These are phyloP conservation scores for Sambucus nigra DNA, from an alignment of 129 eudicot species.

Conservation along the genomic window DNA sequence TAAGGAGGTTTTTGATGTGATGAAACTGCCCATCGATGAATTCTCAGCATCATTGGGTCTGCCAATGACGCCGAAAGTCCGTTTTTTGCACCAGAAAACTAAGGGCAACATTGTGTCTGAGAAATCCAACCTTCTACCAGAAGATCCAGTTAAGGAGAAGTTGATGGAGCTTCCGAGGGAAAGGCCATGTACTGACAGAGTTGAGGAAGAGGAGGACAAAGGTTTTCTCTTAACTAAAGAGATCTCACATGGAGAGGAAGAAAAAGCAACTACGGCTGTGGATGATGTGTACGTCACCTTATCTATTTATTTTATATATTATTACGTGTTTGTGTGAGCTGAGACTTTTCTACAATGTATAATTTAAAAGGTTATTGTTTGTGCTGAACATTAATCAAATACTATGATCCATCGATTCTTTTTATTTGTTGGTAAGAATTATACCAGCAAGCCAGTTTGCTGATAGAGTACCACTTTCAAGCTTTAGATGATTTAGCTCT, in stretches of 20 bases:
- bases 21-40: conserved; percentile 74
- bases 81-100: conserved; percentile 53
- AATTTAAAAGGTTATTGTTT: too few relatives aligned
- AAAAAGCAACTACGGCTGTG: conserved; percentile 19
- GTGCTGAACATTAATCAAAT: too few relatives aligned
- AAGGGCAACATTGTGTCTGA: conserved; percentile 26
- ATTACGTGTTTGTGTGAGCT: too few relatives aligned
- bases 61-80: conserved; percentile 91
- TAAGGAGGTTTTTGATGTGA: conserved; percentile 78
- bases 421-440: too few relatives aligned
- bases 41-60: conserved; percentile 88
- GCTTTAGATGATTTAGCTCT: too few relatives aligned
- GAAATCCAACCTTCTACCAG: conserved; percentile 26
- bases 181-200: conserved; percentile 7
- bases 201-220: conserved; percentile 32
- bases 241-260: conserved; percentile 18
- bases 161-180: conserved; percentile 20
- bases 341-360: too few relatives aligned
- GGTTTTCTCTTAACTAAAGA: conserved; percentile 40
- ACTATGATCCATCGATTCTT: too few relatives aligned
- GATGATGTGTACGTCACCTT: conserved; percentile 45
- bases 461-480: too few relatives aligned
- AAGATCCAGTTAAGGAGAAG: conserved; percentile 27
- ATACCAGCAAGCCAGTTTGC: too few relatives aligned
- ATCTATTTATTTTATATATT: too few relatives aligned